Evolutionary conservation across 2,329 filamentous ascomycete species (phyloP).

Genomic region (Pochonia chlamydosporia): DNA sequence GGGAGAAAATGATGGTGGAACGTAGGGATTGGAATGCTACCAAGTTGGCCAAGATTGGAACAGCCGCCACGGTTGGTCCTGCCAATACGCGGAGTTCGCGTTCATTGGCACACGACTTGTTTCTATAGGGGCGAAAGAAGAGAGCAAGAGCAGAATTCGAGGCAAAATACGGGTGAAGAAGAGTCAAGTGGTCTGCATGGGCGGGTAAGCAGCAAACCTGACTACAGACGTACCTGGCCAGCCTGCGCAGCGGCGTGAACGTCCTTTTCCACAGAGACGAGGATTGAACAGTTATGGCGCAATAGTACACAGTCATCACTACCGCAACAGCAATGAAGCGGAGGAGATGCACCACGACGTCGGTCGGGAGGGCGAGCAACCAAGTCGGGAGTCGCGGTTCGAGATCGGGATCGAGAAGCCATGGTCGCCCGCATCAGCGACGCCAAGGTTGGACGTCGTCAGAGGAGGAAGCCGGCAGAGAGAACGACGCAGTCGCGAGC

Average conservation of each 20-base stretch:
- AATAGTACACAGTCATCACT: conserved; percentile 72
- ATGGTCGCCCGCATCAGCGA: conserved; percentile 8
- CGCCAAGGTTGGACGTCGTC: conserved; percentile 2
- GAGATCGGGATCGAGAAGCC: conserved; percentile 7
- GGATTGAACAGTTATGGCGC: conserved; percentile 69
- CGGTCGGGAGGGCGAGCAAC: conserved; percentile 16
- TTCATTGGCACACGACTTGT: background rate
- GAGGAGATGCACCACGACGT: conserved; percentile 19
- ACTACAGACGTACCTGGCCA: conserved; percentile 70
- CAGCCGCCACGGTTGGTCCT: background rate
- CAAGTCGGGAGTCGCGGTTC: conserved; percentile 9
- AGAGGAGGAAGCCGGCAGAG: background rate
- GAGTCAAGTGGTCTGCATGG: background rate
- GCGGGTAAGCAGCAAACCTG: background rate
- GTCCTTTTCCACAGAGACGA: conserved; percentile 81
- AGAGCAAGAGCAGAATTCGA: background rate
- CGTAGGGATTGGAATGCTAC: conserved; percentile 6
- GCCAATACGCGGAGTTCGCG: background rate
- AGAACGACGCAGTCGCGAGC: conserved; percentile 1
- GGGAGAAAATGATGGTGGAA: background rate
- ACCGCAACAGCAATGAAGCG: conserved; percentile 77
- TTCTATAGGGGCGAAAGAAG: background rate
- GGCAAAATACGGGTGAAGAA: background rate
- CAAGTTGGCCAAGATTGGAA: background rate
- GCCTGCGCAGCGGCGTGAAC: conserved; percentile 80